These are phyloP conservation scores for Ogataea trehalophila DNA, from an alignment of 805 yeast species.

Conservation along the genomic window DNA sequence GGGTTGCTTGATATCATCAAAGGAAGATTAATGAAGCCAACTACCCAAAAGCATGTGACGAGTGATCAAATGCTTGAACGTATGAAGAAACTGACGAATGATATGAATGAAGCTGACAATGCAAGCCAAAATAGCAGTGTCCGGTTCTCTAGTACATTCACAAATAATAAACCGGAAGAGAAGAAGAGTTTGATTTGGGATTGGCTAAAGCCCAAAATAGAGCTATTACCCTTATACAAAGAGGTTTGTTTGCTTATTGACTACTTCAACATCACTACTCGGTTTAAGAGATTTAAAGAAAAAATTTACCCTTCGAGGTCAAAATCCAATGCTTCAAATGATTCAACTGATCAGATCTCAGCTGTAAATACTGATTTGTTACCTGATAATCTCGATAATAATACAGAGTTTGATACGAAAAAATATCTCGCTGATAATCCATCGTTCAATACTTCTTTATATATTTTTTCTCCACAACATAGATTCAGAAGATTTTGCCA, in stretches of 20 bases:
- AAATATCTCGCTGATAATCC: conserved; percentile 54
- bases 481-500: conserved; percentile 70
- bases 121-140: not conserved
- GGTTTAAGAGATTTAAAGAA: not conserved
- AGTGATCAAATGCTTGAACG: conserved; percentile 21
- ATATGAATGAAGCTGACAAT: conserved; percentile 10
- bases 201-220: not conserved
- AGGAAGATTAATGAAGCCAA: conserved; percentile 10
- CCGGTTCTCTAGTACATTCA: not conserved
- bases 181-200: not conserved
- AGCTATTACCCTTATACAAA: conserved; percentile 1
- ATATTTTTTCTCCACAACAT: conserved; percentile 60
- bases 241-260: not conserved
- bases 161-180: not conserved
- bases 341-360: too few relatives aligned
- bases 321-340: not conserved
- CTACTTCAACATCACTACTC: not conserved
- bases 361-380: not conserved
- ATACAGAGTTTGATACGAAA: not conserved
- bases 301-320: not conserved
- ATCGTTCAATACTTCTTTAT: conserved; percentile 61
- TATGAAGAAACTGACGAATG: conserved; percentile 15
- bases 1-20: conserved; percentile 26
- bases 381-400: not conserved
- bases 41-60: conserved; percentile 2